phyloP scores from a whole-genome alignment of 768 basidiomycete species.

The Plicaturopsis crispa region DNA sequence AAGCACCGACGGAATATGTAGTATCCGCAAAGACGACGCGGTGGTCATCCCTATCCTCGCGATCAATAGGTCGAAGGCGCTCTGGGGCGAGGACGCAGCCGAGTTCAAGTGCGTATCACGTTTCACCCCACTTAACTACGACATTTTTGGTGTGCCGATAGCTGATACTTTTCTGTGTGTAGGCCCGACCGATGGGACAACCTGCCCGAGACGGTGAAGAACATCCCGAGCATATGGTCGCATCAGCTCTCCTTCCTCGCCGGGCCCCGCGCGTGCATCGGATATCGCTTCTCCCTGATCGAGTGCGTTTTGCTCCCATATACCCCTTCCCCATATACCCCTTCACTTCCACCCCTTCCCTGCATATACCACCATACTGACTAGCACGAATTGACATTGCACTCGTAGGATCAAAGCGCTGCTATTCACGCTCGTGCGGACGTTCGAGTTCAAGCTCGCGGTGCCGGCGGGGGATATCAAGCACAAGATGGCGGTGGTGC shows the following conservation, averaged over 20 bases:
- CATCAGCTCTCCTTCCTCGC: constrained; percentile 32
- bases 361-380: too few relatives aligned
- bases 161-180: background rate
- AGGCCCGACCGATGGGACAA: constrained; percentile 39
- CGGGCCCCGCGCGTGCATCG: constrained; percentile 37
- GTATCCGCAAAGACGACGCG: constrained; percentile 15
- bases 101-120: constrained; percentile 20
- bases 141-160: background rate
- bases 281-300: constrained; percentile 33
- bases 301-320: constrained; percentile 27
- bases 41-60: constrained; percentile 21
- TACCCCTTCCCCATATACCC: constrained; percentile 19
- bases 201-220: constrained; percentile 17
- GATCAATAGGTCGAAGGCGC: constrained; percentile 16
- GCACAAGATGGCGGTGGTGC: constrained; percentile 24
- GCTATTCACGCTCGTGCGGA: constrained; percentile 23
- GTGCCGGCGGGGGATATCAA: constrained; percentile 13
- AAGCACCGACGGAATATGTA: too few relatives aligned
- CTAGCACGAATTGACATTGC: too few relatives aligned
- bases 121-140: too few relatives aligned
- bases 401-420: constrained; percentile 26
- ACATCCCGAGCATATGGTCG: constrained; percentile 31
- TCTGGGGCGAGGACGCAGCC: constrained; percentile 23
- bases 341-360: constrained; percentile 24
- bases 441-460: constrained; percentile 23